phyloP scores from a whole-genome alignment of 352 stramenopile species.

The Peronospora farinosa region DNA sequence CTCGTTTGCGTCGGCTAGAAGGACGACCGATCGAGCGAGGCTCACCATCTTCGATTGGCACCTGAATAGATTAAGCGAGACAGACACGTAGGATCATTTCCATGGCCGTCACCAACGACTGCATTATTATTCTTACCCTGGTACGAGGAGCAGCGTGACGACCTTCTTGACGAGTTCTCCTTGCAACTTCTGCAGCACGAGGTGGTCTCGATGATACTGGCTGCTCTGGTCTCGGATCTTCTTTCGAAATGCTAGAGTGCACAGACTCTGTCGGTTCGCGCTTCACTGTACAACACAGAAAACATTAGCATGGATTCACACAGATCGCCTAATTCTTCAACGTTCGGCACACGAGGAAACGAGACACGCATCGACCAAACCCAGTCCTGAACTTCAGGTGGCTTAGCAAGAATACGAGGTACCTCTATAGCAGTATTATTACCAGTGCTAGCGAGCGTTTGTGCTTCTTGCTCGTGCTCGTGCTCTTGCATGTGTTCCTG shows the following conservation, averaged over 20 bases:
- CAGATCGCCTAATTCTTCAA: not conserved
- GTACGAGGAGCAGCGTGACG: slow-evolving; percentile 4
- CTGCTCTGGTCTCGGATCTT: slow-evolving; percentile 2
- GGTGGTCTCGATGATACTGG: slow-evolving; percentile 9
- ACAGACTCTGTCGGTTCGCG: slow-evolving; percentile 10
- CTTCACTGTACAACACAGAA: slow-evolving; percentile 12
- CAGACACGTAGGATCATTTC: not conserved
- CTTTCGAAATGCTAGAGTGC: slow-evolving; percentile 18
- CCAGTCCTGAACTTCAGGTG: too few relatives aligned
- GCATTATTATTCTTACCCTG: slow-evolving; percentile 5
- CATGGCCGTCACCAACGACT: not conserved
- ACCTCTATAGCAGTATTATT: slow-evolving; percentile 3
- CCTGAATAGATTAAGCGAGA: slow-evolving; percentile 2
- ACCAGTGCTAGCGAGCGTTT: slow-evolving; percentile 1
- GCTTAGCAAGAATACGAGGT: slow-evolving; percentile 1
- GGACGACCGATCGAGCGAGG: not conserved
- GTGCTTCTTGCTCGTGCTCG: slow-evolving; percentile 2
- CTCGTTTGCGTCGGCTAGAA: slow-evolving; percentile 15
- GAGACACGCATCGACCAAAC: slow-evolving; percentile 29
- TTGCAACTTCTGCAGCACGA: slow-evolving; percentile 13
- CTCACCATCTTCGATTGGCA: slow-evolving; percentile 8
- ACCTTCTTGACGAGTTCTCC: slow-evolving; percentile 10
- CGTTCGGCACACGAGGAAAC: slow-evolving; percentile 16
- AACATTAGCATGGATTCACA: slow-evolving; percentile 1
- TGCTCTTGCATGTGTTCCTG: too few relatives aligned